Evolutionary conservation across 1,139 yeast species (phyloP), one percentile per base, ranked within the genome.

Genomic region (Hansenula sp.): DNA sequence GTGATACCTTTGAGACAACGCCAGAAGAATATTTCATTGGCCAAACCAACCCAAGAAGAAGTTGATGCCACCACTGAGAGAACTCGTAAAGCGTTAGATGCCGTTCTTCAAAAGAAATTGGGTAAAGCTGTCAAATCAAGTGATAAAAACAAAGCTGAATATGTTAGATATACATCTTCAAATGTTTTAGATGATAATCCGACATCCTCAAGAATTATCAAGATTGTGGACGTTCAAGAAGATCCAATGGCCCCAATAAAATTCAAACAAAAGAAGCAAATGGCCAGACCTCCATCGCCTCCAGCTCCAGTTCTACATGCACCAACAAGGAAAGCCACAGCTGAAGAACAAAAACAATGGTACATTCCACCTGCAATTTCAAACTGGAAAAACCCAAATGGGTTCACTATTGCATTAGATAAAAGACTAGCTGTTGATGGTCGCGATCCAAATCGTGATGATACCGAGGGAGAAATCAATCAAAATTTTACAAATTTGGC

Each of bases 381-480:
- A 1, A 90, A 89, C 62, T 93, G 99, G 99, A 91, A 91, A 63
- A 93, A 93, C 61, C 89, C 93, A 24, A 85, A 86, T 53, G 98
- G 99, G 4, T 90, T 83, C 61, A 81, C 96, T 1, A 84, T 91
- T 40, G 81, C 87, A 0, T 65, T 93, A 38, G 96, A 90, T 45
- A 85, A 86, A 58, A 70, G 98, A 47, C 70, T 85, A 50, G 78
- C 84, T 5, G 82, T 84, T 9, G 79, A 76, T 49, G 81, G 79
- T 1, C 62, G 72, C 16, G 66, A 66, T 34, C 58, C 52, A 18
- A 47, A 47, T 18, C 51, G 39, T 7, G 43, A 47, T 33, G 46
- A 40, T 42, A 53, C 30, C 5, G 47, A 60, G 2, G 67, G 62
- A 3, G 67, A 67, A 17, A 67, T 85, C 35, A 87, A 80, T 58